Conservation (phyloP, 495 filamentous ascomycete genomes). For the Aspergillus kassunensis region DNA sequence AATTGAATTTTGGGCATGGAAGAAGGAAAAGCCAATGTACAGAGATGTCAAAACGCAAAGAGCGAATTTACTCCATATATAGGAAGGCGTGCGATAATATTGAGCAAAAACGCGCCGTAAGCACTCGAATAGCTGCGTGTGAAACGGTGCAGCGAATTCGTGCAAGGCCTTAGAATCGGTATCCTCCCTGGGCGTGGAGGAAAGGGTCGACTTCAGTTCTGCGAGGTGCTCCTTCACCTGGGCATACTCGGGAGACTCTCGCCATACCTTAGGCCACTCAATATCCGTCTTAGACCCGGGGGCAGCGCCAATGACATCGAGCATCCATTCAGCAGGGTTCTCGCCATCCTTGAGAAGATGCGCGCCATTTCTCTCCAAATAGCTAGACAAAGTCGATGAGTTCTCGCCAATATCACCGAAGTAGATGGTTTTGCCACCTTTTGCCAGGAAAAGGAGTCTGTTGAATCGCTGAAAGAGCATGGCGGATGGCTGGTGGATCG, state of each 20-base stretch:
- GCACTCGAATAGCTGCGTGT: slow-evolving; percentile 48
- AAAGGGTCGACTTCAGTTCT: slow-evolving; percentile 45
- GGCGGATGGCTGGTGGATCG: slow-evolving; percentile 92
- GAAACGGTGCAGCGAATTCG: slow-evolving; percentile 54
- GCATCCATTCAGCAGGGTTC: slow-evolving; percentile 93
- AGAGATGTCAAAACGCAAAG: slow-evolving; percentile 52
- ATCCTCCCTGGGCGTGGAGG: too few relatives aligned
- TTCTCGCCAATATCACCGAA: slow-evolving; percentile 85
- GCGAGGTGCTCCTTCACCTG: slow-evolving; percentile 65
- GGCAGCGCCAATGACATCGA: slow-evolving; percentile 87
- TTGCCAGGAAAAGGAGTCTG: slow-evolving; percentile 77
- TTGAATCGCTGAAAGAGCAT: slow-evolving; percentile 96
- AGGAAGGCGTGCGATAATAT: slow-evolving; percentile 57
- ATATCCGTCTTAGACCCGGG: slow-evolving; percentile 69
- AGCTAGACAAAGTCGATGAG: slow-evolving; percentile 65
- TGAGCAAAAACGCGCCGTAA: slow-evolving; percentile 50
- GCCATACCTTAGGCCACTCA: slow-evolving; percentile 82
- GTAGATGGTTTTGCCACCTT: slow-evolving; percentile 81
- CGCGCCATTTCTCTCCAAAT: slow-evolving; percentile 79
- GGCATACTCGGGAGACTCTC: slow-evolving; percentile 64
- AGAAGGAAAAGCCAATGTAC: slow-evolving; percentile 93
- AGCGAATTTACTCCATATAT: slow-evolving; percentile 36
- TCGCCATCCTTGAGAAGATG: slow-evolving; percentile 62
- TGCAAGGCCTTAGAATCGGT: slow-evolving; percentile 17
- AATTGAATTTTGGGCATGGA: slow-evolving; percentile 61